phyloP scores from a whole-genome alignment of 2,329 filamentous ascomycete species.

The Penicillium sp. region DNA sequence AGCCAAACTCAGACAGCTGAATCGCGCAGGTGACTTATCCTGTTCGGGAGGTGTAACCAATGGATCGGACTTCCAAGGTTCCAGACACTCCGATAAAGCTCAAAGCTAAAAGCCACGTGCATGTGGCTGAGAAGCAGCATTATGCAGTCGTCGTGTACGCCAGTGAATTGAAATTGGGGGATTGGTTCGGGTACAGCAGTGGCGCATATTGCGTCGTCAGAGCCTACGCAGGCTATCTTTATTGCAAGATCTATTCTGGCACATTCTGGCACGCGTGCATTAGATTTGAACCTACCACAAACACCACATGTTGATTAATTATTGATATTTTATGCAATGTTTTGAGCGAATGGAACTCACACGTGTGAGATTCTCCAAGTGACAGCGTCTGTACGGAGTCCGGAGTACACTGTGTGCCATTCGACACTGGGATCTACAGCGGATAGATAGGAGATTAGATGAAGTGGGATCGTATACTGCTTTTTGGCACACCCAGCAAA shows the following conservation, averaged over 20 bases:
- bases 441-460: not conserved
- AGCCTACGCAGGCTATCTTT: not conserved
- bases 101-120: conserved; percentile 6
- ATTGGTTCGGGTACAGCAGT: not conserved
- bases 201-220: not conserved
- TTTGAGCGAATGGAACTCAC: too few relatives aligned
- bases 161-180: not conserved
- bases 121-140: conserved; percentile 3
- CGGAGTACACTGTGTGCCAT: not conserved
- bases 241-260: not conserved
- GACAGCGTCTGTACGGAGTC: too few relatives aligned
- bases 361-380: not conserved
- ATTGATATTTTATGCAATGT: not conserved
- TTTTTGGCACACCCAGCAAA: not conserved
- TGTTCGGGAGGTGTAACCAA: not conserved
- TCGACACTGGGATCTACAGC: not conserved
- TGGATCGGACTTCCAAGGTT: not conserved
- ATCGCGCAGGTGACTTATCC: not conserved
- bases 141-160: not conserved
- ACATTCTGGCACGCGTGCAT: not conserved
- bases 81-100: not conserved
- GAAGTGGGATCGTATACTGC: not conserved
- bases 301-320: not conserved
- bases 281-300: not conserved
- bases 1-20: not conserved